Conservation (phyloP, 306 rosid genomes). For the Castanea mollissima region DNA sequence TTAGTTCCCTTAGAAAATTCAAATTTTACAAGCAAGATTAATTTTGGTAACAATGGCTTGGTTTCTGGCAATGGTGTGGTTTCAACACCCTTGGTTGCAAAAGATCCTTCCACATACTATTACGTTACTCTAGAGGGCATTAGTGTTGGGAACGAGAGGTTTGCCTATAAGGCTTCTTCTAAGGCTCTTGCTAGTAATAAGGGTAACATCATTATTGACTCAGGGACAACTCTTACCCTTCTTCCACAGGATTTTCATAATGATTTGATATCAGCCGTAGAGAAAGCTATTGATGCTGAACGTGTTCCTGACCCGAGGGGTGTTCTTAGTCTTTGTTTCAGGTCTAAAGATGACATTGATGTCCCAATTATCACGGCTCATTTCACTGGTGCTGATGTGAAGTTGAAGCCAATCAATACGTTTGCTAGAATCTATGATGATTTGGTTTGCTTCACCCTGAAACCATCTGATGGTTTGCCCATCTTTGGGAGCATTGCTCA, state of each 20-base stretch:
- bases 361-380: conserved; percentile 41
- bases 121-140: conserved; percentile 44
- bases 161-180: conserved; percentile 1
- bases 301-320: conserved; percentile 35
- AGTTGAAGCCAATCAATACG: conserved; percentile 24
- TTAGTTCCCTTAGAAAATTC: conserved; percentile 18
- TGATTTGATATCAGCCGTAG: conserved; percentile 27
- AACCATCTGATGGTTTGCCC: not conserved
- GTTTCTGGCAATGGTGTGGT: conserved; percentile 18
- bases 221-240: conserved; percentile 43
- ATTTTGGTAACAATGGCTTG: conserved; percentile 35
- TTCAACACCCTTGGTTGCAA: conserved; percentile 31
- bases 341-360: not conserved
- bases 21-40: conserved; percentile 32
- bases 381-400: conserved; percentile 48
- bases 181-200: not conserved
- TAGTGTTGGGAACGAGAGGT: conserved; percentile 39
- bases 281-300: conserved; percentile 9
- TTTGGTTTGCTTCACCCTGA: conserved; percentile 35
- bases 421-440: conserved; percentile 24
- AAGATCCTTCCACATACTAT: conserved; percentile 13
- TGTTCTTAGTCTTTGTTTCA: not conserved
- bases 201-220: conserved; percentile 54
- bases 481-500: conserved; percentile 62
- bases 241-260: conserved; percentile 19